These are phyloP conservation scores for Phytophthora sp. DNA, from an alignment of 352 stramenopile genomes.

Conservation along the genomic window DNA sequence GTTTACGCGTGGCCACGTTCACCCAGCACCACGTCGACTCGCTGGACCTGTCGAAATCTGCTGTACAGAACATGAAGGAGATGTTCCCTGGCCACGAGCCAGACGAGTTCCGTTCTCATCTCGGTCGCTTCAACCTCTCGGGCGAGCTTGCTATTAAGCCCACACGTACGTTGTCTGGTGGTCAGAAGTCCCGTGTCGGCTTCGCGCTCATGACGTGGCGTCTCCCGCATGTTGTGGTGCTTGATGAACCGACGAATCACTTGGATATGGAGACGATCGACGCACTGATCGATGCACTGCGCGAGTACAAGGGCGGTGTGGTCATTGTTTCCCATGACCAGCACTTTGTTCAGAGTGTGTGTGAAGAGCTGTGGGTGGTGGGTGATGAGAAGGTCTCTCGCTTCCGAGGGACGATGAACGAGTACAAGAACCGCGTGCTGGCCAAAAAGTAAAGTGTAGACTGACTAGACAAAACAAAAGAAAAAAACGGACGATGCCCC, in stretches of 20 bases:
- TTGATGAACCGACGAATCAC: constrained; percentile 98
- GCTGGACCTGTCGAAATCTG: constrained; percentile 92
- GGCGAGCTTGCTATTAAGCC: constrained; percentile 95
- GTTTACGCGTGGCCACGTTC: constrained; percentile 95
- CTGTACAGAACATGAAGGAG: constrained; percentile 91
- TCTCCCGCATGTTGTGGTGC: constrained; percentile 95
- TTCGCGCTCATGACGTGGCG: constrained; percentile 96
- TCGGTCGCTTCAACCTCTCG: constrained; percentile 97
- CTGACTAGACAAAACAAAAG: constrained; percentile 15
- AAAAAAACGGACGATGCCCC: too few species aligned
- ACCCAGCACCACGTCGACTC: constrained; percentile 97
- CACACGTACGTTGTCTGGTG: constrained; percentile 95
- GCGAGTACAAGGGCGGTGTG: constrained; percentile 96
- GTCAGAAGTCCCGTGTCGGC: constrained; percentile 94
- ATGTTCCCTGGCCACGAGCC: constrained; percentile 86
- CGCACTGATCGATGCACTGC: constrained; percentile 94
- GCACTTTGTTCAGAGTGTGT: constrained; percentile 97
- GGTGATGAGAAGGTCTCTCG: constrained; percentile 75
- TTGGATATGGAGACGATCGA: constrained; percentile 94
- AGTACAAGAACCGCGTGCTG: constrained; percentile 86
- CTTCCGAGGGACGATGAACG: constrained; percentile 79
- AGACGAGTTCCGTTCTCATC: constrained; percentile 93
- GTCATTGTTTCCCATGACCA: constrained; percentile 98
- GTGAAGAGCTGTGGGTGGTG: constrained; percentile 93
- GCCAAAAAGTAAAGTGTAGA: constrained; percentile 53